Evolutionary conservation across 148 eudicot species (phyloP).

Genomic region (Vaccinium myrtillus): DNA sequence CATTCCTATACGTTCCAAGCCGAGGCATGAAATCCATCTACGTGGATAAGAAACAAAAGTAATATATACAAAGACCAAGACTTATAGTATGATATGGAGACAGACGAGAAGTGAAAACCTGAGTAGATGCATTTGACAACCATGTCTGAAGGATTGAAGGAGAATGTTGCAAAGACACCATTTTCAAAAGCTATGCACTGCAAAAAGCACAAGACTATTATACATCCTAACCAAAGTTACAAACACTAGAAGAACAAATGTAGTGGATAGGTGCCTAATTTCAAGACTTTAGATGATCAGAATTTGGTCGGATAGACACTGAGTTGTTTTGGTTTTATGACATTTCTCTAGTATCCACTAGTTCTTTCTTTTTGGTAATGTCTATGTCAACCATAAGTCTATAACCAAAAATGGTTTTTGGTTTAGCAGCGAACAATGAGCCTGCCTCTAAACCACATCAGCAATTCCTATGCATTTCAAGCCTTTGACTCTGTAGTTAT

Average conservation of each 20-base stretch:
- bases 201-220: background rate
- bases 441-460: background rate
- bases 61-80: background rate
- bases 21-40: conserved; percentile 29
- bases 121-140: conserved; percentile 40
- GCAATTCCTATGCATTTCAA: background rate
- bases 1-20: conserved; percentile 32
- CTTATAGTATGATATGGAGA: background rate
- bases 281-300: background rate
- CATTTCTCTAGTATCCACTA: background rate
- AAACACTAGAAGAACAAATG: background rate
- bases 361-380: background rate
- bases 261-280: background rate
- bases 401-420: background rate
- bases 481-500: background rate
- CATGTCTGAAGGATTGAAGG: conserved; percentile 46
- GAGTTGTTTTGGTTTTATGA: background rate
- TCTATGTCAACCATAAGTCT: background rate
- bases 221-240: background rate
- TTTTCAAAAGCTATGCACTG: conserved; percentile 17
- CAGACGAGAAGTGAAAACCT: conserved; percentile 31
- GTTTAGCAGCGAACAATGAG: background rate
- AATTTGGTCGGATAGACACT: background rate
- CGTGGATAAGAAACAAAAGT: conserved; percentile 6
- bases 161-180: conserved; percentile 56